Evolutionary conservation across 805 yeast genomes (phyloP), one percentile per base, ranked within the genome.

Genomic region (Candida adriatica): DNA sequence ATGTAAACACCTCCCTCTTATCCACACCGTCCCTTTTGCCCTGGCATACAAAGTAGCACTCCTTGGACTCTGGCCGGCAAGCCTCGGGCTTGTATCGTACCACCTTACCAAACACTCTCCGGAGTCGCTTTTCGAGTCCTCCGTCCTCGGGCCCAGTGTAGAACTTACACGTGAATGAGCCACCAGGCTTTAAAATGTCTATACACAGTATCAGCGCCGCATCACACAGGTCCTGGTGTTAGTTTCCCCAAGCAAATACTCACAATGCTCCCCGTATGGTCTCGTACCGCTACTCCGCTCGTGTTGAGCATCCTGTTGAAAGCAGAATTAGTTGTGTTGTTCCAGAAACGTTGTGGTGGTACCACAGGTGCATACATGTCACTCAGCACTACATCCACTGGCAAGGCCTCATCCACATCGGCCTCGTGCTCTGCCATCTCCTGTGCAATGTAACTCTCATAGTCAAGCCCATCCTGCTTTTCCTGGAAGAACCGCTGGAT

Each of bases 271-370:
- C 74, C 75, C 10, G 70, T 61, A 57, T 90, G 97, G 55, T 90
- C 98, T 41, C 74, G 73, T 24, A 81, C 75, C 8, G 78, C 72
- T 24, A 84, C 59, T 4, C 98, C 97, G 10, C 87, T 66, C 4
- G 96, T 85, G 51, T 90, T 90, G 29, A 86, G 83, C 83, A 90
- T 81, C 97, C 96, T 90, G 60, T 65, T 64, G 53, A 76, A 81
- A 28, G 95, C 75, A 34, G 70, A 71, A 76, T 79, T 79, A 78
- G 84, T 75, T 67, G 81, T 72, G 58, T 73, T 62, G 51, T 63
- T 66, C 68, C 73, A 65, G 51, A 59, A 73, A 6, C 74, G 74
- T 16, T 61, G 49, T 18, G 55, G 53, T 45, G 71, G 77, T 30
- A 71, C 64, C 62, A 66, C 59, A 29, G 77, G 80, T 53, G 67